Conservation (phyloP, 2,329 filamentous ascomycete genomes). For the Xylariaceae sp. region DNA sequence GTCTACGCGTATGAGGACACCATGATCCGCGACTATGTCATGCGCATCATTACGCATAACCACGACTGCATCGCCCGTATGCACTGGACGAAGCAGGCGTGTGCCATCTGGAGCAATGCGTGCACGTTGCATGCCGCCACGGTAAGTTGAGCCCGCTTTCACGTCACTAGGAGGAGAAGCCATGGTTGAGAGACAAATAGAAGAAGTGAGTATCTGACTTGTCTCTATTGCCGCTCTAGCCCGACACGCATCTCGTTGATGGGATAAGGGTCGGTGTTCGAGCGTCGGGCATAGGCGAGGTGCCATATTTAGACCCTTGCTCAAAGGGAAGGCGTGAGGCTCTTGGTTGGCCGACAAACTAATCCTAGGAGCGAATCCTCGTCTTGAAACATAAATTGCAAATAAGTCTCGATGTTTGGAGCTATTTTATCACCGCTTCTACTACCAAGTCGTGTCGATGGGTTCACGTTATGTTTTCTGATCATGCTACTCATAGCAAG, state of each 20-base stretch:
- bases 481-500: no score
- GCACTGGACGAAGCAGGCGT: conserved; percentile 46
- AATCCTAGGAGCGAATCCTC: neutral
- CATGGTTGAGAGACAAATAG: neutral
- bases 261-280: conserved; percentile 43
- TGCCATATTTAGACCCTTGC: conserved; percentile 46
- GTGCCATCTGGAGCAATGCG: conserved; percentile 49
- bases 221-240: conserved; percentile 26
- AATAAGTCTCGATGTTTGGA: neutral
- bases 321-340: conserved; percentile 40
- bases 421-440: no score
- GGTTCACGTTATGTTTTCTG: no score
- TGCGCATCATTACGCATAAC: conserved; percentile 46
- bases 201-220: neutral
- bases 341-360: conserved; percentile 29
- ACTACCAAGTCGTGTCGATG: no score
- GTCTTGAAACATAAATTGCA: no score
- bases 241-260: conserved; percentile 41
- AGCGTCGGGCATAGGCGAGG: conserved; percentile 46
- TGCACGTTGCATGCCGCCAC: conserved; percentile 43
- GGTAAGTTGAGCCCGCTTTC: conserved; percentile 30
- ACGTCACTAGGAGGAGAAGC: neutral
- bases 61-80: conserved; percentile 49
- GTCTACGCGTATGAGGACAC: conserved; percentile 44
- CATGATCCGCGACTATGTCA: conserved; percentile 45